Evolutionary conservation across 192 early-diverging fungal genomes (phyloP).

Genomic region (Gonapodya prolifera): DNA sequence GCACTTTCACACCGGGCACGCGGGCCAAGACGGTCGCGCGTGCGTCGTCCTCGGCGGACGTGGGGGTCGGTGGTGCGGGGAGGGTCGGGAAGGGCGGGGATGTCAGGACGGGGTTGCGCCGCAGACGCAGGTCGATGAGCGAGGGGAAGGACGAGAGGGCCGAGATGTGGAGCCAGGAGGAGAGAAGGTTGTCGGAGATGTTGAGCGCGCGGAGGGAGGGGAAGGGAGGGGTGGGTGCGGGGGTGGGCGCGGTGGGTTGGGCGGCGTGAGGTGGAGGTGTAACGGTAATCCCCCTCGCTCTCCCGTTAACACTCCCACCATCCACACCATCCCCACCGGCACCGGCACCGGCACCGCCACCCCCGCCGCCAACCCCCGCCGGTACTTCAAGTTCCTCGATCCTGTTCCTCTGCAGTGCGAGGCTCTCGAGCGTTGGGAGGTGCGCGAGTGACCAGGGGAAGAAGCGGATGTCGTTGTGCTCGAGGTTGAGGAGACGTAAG

Average conservation of each 20-base stretch:
- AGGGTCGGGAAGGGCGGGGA: background rate
- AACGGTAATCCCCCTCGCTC: too few relatives aligned
- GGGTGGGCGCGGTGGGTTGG: too few relatives aligned
- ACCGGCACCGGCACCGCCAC: too few relatives aligned
- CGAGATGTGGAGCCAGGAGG: background rate
- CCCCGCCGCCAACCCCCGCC: too few relatives aligned
- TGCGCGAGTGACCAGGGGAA: background rate
- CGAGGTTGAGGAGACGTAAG: background rate
- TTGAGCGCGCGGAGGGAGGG: background rate
- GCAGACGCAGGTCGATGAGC: background rate
- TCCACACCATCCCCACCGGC: too few relatives aligned
- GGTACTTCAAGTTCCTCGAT: background rate
- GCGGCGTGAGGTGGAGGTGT: too few relatives aligned
- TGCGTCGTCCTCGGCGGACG: background rate
- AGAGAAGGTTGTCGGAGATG: background rate
- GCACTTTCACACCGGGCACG: background rate
- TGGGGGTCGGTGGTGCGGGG: background rate
- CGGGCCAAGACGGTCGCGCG: background rate
- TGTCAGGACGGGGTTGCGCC: background rate
- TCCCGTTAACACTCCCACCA: too few relatives aligned
- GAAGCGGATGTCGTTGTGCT: background rate
- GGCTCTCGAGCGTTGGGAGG: background rate
- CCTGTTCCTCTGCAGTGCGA: background rate
- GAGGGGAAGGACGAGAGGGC: background rate
- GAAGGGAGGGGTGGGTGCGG: background rate